These are phyloP conservation scores for Diddensiella caesifluorescens DNA, from an alignment of 805 yeast species.

Conservation along the genomic window DNA sequence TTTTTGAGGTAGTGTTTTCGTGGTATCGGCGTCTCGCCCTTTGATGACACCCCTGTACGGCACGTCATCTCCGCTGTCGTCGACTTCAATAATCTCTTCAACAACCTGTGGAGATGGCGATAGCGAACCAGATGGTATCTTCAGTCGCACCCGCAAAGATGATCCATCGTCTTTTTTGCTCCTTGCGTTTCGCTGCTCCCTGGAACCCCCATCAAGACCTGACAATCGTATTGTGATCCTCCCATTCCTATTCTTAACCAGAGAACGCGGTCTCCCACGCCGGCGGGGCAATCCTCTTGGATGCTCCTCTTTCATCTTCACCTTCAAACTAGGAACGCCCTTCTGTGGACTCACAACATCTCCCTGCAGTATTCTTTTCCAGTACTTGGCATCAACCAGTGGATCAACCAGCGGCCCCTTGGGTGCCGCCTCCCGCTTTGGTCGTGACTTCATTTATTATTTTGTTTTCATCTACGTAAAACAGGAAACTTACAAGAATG, in stretches of 20 bases:
- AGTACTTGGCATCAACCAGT: slow-evolving; percentile 15
- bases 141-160: not conserved
- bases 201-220: not conserved
- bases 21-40: slow-evolving; percentile 54
- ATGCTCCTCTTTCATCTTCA: not conserved
- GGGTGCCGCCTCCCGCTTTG: slow-evolving; percentile 18
- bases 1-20: slow-evolving; percentile 53
- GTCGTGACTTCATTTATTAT: slow-evolving; percentile 6
- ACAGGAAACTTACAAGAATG: too few relatives aligned
- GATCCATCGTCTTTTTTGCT: not conserved
- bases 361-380: slow-evolving; percentile 14
- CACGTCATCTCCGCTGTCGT: slow-evolving; percentile 35
- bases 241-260: not conserved
- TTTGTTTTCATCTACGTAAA: too few relatives aligned
- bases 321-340: not conserved
- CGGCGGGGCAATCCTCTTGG: slow-evolving; percentile 3
- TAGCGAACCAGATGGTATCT: not conserved
- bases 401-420: slow-evolving; percentile 20
- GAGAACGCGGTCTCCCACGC: slow-evolving; percentile 5
- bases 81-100: slow-evolving; percentile 14
- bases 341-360: slow-evolving; percentile 1
- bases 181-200: too few relatives aligned
- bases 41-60: slow-evolving; percentile 66
- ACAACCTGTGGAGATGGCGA: not conserved
- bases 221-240: not conserved